Conservation (phyloP, 1,139 yeast species). For the Hemisphaericaspora lyxosophila region DNA sequence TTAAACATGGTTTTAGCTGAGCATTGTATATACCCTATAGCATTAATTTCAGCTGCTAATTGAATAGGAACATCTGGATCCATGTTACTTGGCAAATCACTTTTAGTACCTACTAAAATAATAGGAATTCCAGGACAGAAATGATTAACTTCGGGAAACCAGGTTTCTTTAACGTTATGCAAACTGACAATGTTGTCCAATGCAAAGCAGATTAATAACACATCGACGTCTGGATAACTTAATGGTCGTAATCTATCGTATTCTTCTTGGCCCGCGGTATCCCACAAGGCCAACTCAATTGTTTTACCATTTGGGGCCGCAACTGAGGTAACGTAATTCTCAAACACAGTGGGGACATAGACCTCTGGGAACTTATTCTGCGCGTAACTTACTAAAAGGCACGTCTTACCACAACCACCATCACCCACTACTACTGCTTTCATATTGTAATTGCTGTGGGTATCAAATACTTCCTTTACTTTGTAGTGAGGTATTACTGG, state of each 20-base stretch:
- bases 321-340: conserved; percentile 73
- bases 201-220: conserved; percentile 74
- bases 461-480: conserved; percentile 31
- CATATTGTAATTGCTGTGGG: conserved; percentile 42
- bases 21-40: conserved; percentile 77
- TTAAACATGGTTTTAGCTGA: conserved; percentile 73
- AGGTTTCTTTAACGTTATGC: conserved; percentile 71
- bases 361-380: conserved; percentile 73
- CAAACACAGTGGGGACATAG: conserved; percentile 90
- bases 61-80: conserved; percentile 51
- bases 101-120: conserved; percentile 74
- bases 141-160: conserved; percentile 86
- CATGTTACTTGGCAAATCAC: conserved; percentile 54
- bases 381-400: conserved; percentile 77
- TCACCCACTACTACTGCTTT: conserved; percentile 90
- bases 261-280: conserved; percentile 94
- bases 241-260: conserved; percentile 82
- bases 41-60: conserved; percentile 66
- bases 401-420: conserved; percentile 94
- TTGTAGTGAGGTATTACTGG: conserved; percentile 41
- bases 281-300: conserved; percentile 81
- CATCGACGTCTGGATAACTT: conserved; percentile 79
- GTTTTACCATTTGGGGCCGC: conserved; percentile 51
- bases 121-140: conserved; percentile 81
- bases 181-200: conserved; percentile 64